Percentiles rank a stretch among this genome's conserved stretches.
These are phyloP conservation scores for Boletus subparvulus DNA, from an alignment of 768 basidiomycete species.

Conservation along the genomic window DNA sequence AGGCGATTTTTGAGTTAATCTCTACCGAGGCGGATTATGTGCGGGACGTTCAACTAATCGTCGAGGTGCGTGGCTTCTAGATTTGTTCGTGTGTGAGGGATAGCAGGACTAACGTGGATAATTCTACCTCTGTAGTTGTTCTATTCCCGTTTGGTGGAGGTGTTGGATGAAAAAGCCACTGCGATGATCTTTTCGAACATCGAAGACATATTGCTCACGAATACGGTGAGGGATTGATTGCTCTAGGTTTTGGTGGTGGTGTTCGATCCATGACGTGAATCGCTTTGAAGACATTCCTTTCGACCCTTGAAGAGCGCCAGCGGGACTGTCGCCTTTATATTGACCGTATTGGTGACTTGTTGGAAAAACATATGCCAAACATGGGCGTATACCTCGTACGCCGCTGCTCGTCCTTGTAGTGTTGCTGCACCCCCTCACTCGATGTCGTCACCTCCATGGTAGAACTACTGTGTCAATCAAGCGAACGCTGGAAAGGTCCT, in stretches of 20 bases:
- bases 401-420: background rate
- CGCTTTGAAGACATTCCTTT: conserved; percentile 65
- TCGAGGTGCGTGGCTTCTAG: conserved; percentile 58
- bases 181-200: conserved; percentile 89
- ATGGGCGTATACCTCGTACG: conserved; percentile 81
- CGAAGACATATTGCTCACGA: conserved; percentile 87
- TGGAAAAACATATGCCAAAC: conserved; percentile 69
- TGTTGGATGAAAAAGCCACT: conserved; percentile 74
- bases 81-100: too few species aligned
- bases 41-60: conserved; percentile 85
- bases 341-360: conserved; percentile 83
- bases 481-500: conserved; percentile 71
- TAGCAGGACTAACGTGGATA: background rate
- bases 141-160: conserved; percentile 71
- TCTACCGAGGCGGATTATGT: conserved; percentile 89
- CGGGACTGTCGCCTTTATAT: conserved; percentile 90
- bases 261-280: background rate
- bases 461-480: conserved; percentile 94
- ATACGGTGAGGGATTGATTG: conserved; percentile 58
- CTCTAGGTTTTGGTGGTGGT: background rate
- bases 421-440: background rate
- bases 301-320: conserved; percentile 87
- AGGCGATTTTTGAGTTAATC: conserved; percentile 96
- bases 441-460: background rate
- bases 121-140: conserved; percentile 56